Evolutionary conservation across 2,329 filamentous ascomycete genomes (phyloP).

Genomic region (Emmonsiellopsis sp.): DNA sequence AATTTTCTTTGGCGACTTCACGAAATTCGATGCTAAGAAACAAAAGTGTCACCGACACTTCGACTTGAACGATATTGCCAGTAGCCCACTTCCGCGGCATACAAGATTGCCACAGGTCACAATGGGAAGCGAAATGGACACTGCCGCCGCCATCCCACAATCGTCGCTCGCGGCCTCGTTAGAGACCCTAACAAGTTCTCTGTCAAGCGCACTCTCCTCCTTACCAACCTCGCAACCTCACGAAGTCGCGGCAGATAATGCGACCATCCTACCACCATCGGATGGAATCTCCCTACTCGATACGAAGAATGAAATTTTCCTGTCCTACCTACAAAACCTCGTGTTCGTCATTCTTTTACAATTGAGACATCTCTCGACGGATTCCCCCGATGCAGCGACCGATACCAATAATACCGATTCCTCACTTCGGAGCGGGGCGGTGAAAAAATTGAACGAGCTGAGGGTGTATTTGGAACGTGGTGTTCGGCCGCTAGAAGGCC

Average conservation of each 20-base stretch:
- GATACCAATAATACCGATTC: conserved; percentile 24
- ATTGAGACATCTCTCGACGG: conserved; percentile 49
- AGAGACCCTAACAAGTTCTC: conserved; percentile 25
- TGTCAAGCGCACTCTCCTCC: conserved; percentile 26
- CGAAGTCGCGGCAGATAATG: conserved; percentile 41
- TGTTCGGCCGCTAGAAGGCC: conserved; percentile 78
- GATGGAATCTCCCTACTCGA: conserved; percentile 92
- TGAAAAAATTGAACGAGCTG: conserved; percentile 81
- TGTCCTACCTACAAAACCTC: conserved; percentile 91
- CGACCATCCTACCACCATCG: conserved; percentile 64
- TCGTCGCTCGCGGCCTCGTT: conserved; percentile 21
- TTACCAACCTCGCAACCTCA: conserved; percentile 20
- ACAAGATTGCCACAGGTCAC: too few relatives aligned
- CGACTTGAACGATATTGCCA: too few relatives aligned
- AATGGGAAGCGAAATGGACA: neutral
- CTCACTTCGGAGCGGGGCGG: conserved; percentile 57
- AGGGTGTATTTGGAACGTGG: conserved; percentile 91
- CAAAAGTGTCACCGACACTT: too few relatives aligned
- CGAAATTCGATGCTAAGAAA: too few relatives aligned
- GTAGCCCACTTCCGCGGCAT: too few relatives aligned
- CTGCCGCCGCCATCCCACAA: neutral
- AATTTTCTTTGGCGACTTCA: too few relatives aligned
- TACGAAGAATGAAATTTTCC: conserved; percentile 91
- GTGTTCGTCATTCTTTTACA: conserved; percentile 80
- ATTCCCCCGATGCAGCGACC: conserved; percentile 16